phyloP scores from a whole-genome alignment of 306 rosid species.

The Cucumis melo region DNA sequence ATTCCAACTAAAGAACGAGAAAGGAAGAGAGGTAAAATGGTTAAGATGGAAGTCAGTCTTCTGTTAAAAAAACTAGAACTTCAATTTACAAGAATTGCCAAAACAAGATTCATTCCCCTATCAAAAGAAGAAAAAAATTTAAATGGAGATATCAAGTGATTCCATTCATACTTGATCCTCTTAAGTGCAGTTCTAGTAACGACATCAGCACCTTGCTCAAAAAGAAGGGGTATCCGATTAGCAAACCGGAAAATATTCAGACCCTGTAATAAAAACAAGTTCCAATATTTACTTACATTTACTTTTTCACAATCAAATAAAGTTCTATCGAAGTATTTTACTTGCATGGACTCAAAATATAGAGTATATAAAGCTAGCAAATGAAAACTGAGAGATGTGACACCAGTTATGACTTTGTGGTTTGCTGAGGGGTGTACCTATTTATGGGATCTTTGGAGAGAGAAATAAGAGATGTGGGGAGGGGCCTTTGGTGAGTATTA shows the following conservation, averaged over 20 bases:
- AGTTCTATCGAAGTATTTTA: background rate
- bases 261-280: conserved; percentile 38
- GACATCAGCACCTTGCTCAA: conserved; percentile 99
- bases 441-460: too few relatives aligned
- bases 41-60: background rate
- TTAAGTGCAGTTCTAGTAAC: conserved; percentile 88
- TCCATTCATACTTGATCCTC: conserved; percentile 67
- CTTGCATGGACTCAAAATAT: background rate
- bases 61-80: background rate
- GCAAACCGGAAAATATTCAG: conserved; percentile 91
- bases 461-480: too few relatives aligned
- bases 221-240: conserved; percentile 97
- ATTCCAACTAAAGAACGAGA: conserved; percentile 41
- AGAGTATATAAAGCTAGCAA: background rate
- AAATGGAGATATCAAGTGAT: background rate
- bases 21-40: background rate
- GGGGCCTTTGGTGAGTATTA: too few relatives aligned
- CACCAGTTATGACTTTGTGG: background rate
- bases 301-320: background rate
- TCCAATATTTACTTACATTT: background rate
- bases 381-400: background rate
- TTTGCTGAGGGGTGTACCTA: too few relatives aligned
- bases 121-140: background rate
- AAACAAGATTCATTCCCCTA: background rate
- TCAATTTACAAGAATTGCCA: background rate